Evolutionary conservation across 169 alveolate species (phyloP).

Genomic region (Cryptosporidium ubiquitum): DNA sequence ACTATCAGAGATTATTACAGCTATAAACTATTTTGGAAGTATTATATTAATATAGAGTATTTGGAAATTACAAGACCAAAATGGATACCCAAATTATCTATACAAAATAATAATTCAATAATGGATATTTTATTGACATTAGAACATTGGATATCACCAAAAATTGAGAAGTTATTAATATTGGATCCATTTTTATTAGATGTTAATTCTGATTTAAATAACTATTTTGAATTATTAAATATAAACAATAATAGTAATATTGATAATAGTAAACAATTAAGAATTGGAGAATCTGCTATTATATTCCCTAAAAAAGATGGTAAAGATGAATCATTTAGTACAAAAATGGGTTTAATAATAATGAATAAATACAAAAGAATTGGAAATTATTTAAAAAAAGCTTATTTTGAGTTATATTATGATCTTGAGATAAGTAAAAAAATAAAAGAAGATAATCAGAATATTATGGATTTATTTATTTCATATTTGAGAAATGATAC

Average conservation of each 20-base stretch:
- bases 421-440: not conserved
- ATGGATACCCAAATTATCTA: conserved; percentile 53
- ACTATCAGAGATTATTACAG: conserved; percentile 10
- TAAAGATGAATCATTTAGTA: not conserved
- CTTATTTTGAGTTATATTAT: conserved; percentile 16
- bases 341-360: conserved; percentile 13
- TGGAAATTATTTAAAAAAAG: not conserved
- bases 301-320: not conserved
- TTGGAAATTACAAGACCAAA: conserved; percentile 37
- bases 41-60: conserved; percentile 7
- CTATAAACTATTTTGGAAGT: conserved; percentile 30
- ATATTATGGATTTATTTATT: not conserved
- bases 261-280: not conserved
- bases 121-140: conserved; percentile 19
- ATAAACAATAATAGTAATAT: not conserved
- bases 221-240: not conserved
- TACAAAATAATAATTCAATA: not conserved
- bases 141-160: conserved; percentile 31
- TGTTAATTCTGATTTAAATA: not conserved
- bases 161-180: not conserved
- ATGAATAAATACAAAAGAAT: not conserved
- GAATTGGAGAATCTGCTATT: not conserved
- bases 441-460: not conserved
- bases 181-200: conserved; percentile 47
- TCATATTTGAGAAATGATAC: conserved; percentile 2